Conservation (phyloP, 768 basidiomycete species). For the Trametes villosa region DNA sequence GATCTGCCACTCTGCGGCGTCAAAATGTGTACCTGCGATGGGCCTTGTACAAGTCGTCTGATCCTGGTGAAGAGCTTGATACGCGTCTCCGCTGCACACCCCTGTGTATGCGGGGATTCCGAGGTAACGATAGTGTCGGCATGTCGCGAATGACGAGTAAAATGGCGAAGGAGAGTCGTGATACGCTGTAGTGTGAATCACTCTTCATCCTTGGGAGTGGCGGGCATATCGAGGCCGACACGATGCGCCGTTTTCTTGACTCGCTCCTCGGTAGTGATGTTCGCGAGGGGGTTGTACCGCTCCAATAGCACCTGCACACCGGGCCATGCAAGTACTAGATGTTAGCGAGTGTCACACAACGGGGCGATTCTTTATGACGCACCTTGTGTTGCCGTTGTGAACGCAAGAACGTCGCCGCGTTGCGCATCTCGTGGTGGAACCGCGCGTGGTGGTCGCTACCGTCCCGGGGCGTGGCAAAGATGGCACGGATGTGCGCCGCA, state of each 20-base stretch:
- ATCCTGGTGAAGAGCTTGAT: no score
- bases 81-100: no score
- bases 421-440: conserved; percentile 56
- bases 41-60: not conserved
- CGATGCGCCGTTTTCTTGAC: conserved; percentile 83
- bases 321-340: no score
- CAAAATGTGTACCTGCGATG: conserved; percentile 5
- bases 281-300: conserved; percentile 84
- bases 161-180: no score
- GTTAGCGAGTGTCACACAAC: not conserved
- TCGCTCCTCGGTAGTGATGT: conserved; percentile 79
- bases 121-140: no score
- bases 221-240: conserved; percentile 87
- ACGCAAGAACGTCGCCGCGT: conserved; percentile 66
- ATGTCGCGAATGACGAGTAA: no score
- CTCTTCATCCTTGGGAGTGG: conserved; percentile 39
- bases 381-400: conserved; percentile 83
- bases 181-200: not conserved
- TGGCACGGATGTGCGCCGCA: conserved; percentile 53
- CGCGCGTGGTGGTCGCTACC: conserved; percentile 20
- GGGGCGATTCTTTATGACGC: no score
- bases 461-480: conserved; percentile 49
- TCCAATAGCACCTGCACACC: conserved; percentile 68
- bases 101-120: no score
- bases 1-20: conserved; percentile 7